phyloP scores from a whole-genome alignment of 495 filamentous ascomycete genomes.

The Diplogelasinospora grovesii region DNA sequence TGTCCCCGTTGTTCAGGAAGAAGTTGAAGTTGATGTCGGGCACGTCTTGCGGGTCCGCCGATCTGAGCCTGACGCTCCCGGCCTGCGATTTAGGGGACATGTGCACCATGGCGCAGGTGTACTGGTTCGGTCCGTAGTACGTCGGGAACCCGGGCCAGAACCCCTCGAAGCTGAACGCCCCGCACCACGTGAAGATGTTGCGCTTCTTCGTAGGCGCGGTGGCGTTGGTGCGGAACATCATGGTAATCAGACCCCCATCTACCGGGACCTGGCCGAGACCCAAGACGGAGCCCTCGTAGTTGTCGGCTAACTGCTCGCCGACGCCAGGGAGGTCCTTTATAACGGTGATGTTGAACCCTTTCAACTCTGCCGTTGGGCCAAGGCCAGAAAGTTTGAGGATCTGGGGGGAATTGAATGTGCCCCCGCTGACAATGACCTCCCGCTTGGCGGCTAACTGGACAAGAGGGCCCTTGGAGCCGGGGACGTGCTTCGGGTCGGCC shows the following conservation, averaged over 20 bases:
- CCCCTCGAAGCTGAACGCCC: conserved; percentile 39
- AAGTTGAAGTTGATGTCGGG: conserved; percentile 53
- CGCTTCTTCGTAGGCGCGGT: conserved; percentile 33
- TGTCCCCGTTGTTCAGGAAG: conserved; percentile 36
- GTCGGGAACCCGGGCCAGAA: conserved; percentile 44
- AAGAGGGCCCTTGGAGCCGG: conserved; percentile 19
- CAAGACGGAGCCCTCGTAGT: conserved; percentile 41
- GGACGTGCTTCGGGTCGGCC: conserved; percentile 35
- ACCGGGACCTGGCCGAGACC: conserved; percentile 24
- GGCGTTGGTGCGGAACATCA: conserved; percentile 37
- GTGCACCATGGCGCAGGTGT: conserved; percentile 41
- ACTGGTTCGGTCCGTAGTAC: conserved; percentile 34
- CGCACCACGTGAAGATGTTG: conserved; percentile 43
- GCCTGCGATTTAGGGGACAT: conserved; percentile 44
- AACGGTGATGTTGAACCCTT: conserved; percentile 39
- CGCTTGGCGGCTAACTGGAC: conserved; percentile 31
- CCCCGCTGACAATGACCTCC: conserved; percentile 53
- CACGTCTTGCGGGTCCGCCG: conserved; percentile 45
- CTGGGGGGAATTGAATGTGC: conserved; percentile 50
- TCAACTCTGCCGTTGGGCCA: conserved; percentile 33
- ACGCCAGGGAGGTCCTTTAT: conserved; percentile 50
- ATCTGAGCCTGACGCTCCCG: conserved; percentile 42
- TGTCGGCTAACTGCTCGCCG: conserved; percentile 53
- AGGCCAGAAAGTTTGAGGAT: conserved; percentile 49
- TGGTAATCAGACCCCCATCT: conserved; percentile 25